Evolutionary conservation across 257 asterid genomes (phyloP), one percentile per base, ranked within the genome.

Genomic region (Solanum chilense): DNA sequence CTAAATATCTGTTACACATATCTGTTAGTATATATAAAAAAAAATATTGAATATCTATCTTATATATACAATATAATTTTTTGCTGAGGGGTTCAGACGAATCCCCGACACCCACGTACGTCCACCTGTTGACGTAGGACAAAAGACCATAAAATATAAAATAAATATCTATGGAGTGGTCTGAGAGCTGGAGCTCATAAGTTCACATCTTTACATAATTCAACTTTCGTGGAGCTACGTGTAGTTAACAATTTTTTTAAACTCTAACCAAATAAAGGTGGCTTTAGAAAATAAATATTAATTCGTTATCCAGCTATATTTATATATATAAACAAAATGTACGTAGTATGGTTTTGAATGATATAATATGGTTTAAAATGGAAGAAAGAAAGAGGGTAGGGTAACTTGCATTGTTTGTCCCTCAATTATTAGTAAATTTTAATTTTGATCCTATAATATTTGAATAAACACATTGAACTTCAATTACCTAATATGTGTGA

Each of bases 21-120:
- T n/a, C n/a, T n/a, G n/a, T n/a, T n/a, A 49, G 3, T 47, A 49
- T 49, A 49, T 49, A 49, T 49, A 49, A 15, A 49, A 49, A 14
- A 47, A 47, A 47, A 47, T 47, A 47, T 47, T 47, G 0, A 47
- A 14, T 5, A 47, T 47, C 20, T 47, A 47, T 0, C 0, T 47
- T 47, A 13, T 15, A 15, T 14, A 49, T 49, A 49, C 0, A 2
- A 49, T 49, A 5, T 5, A 15, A 5, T 49, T 14, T 49, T 49
- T 49, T 14, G 3, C 0, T 2, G 0, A 0, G 58, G 0, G 1
- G 0, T 47, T 47, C 0, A 5, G 7, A 14, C 5, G 58, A 49
- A 49, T 49, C 2, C 58, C 58, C 1, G 0, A 0, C 60, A 15
- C 9, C 21, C 60, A 49, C 3, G 21, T 15, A 49, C 9, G 3